Base-by-base conservation (phyloP, 2,329 filamentous ascomycete species). In the Colletotrichum liaoningense region DNA sequence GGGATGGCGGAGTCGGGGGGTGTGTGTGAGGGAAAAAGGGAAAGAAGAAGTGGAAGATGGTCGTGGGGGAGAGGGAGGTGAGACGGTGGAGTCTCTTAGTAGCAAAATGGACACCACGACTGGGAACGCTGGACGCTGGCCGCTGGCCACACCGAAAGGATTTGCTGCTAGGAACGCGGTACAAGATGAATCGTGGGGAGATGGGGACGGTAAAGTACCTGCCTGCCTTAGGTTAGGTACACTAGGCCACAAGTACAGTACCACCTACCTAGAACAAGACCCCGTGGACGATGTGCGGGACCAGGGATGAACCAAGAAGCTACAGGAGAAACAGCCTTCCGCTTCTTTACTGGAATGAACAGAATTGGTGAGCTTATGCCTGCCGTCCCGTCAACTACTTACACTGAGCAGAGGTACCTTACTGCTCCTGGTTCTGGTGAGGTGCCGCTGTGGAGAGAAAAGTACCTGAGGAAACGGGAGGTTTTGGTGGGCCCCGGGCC, bases 1-100 rank as follows among this genome's bases (percentile, higher is more conserved):
- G 28, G 46, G 33, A 56, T 33, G 55, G 14, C 16, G 56, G 54
- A 42, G 57, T 60, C 57, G 49, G 55, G 63, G 63, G 49, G 30
- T 38, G 49, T 67, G 68, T 72, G 63, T 68, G 69, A 72, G 72
- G 72, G 69, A 68, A 68, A 74, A 74, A 68, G 63, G 54, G 33
- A 63, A 30, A 63, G 69, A 72, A 72, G 72, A 68, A 16, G 58
- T n/a, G 63, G 58, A 63, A 74, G 63, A 46, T 57, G 58, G 69
- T 56, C 33, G 52, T 67, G 59, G 56, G 68, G 62, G 68, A 46
- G 30, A 49, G 63, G 54, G 22, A 74, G 52, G 69, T 63, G 63
- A 67, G 72, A 73, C 22, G 68, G 72, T 74, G 69, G 72, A 59
- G 72, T 72, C 28, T n/a, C 62, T 59, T 67, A 59, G 35, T 59